A percentile compares a stretch with the other conserved stretches of the same genome.
Evolutionary conservation across 495 filamentous ascomycete species (phyloP).

Genomic region (Neurospora hispaniola): DNA sequence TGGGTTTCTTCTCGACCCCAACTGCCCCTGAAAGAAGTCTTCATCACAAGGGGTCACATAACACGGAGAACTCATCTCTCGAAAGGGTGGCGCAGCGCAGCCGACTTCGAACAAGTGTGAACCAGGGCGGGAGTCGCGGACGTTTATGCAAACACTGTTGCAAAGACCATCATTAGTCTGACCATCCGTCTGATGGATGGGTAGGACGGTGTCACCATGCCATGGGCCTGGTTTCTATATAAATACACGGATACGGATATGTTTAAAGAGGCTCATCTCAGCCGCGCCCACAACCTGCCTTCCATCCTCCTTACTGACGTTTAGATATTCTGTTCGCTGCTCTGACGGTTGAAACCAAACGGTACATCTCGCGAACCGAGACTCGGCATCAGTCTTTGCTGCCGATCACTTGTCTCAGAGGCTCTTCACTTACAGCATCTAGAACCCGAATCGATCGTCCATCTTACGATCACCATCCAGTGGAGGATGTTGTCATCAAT

Average conservation of each 20-base stretch:
- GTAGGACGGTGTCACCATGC: neutral
- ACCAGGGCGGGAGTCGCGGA: neutral
- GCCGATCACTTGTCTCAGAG: constrained; percentile 16
- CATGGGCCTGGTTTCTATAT: neutral
- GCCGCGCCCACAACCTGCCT: neutral
- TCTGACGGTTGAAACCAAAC: neutral
- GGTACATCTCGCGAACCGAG: neutral
- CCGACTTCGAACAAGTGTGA: neutral
- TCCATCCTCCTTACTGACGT: neutral
- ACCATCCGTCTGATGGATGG: neutral
- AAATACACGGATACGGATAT: neutral
- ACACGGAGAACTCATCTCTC: neutral
- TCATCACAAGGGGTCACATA: neutral
- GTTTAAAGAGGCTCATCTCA: neutral
- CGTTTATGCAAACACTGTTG: neutral
- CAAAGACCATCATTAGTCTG: neutral
- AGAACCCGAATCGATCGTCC: neutral
- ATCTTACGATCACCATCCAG: neutral
- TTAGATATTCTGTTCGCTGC: neutral
- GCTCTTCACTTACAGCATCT: neutral
- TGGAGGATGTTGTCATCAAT: neutral
- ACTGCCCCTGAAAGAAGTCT: neutral
- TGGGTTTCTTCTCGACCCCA: neutral
- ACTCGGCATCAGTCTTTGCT: neutral
- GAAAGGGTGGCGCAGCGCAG: neutral